Base-by-base conservation (phyloP, 768 basidiomycete species). In the Thelephora aurantiotincta region DNA sequence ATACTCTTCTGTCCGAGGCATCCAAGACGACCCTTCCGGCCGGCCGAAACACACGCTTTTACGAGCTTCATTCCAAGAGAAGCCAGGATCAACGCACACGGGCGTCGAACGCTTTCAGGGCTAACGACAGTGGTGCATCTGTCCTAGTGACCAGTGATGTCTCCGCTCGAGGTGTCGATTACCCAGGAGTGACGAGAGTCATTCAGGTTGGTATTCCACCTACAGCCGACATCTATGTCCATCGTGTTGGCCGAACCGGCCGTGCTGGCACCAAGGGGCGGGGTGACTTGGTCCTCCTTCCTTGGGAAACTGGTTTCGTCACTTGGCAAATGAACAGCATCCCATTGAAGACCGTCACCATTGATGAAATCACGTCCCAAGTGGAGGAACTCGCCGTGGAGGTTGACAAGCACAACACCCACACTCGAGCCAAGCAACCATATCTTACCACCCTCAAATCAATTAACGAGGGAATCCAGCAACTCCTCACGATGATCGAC, bases 151-250 rank as follows among this genome's bases (percentile, higher is more conserved):
- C 80, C 3, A 91, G 89, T 1, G 91, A 94, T 54, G 80, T 94
- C 5, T 91, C 87, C 23, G 88, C 89, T 18, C 77, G 89, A 49
- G 88, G 88, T 13, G 75, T 93, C 41, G 88, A 94, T 61, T 94
- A 93, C 60, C 89, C 89, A 6, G 78, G 75, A 16, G 85, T 92
- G 18, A 88, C 87, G 0, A 79, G 91, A 35, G 84, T 93, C 51
- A 83, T 98, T 53, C 96, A 97, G 61, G 69, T 99, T 45, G 92
- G 94, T 45, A 68, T 85, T 6, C 92, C 94, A 2, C 60, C 65
- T 5, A 68, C 64, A 1, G 63, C 74, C 9, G 82, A 89, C 18
- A 74, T 80, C 53, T 94, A 96, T 59, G 68, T 91, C 44, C 88
- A 92, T 54, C 82, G 92, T 49, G 77, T 94, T 38, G 85, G 87